Conservation (phyloP, 208 protist species). For the Wallacemonas rigidus region DNA sequence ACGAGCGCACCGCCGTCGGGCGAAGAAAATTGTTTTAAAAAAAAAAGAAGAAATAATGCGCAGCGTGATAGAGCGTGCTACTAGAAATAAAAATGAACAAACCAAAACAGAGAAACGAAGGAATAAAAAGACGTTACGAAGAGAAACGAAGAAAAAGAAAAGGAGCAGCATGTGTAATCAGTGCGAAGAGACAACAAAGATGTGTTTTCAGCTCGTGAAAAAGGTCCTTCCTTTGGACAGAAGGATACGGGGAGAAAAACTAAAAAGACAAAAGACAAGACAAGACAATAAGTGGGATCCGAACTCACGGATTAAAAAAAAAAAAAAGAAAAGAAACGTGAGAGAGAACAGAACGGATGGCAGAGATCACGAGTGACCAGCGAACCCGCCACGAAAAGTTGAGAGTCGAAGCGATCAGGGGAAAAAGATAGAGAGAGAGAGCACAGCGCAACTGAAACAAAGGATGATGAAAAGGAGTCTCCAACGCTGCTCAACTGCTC, state of each 20-base stretch:
- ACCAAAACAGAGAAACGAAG: conserved; percentile 10
- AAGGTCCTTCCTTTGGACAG: no score
- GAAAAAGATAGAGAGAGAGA: no score
- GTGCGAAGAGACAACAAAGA: background rate
- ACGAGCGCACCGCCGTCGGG: no score
- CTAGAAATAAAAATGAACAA: background rate
- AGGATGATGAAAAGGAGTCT: no score
- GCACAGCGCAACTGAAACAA: no score
- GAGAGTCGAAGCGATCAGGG: no score
- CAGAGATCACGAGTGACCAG: no score
- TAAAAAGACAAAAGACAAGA: background rate
- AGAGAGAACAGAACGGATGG: no score
- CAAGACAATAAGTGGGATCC: background rate
- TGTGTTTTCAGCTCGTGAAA: no score
- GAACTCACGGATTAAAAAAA: background rate
- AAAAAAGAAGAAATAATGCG: background rate
- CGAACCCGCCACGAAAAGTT: no score
- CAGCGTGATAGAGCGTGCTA: background rate
- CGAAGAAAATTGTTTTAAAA: background rate
- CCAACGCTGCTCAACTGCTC: no score
- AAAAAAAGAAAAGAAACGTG: background rate
- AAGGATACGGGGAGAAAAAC: background rate
- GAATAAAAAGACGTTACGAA: conserved; percentile 13
- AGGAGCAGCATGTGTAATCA: conserved; percentile 10
- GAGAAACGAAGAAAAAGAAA: conserved; percentile 3